Base-by-base conservation (phyloP, 352 stramenopile genomes). In the Pythium phragmitis region DNA sequence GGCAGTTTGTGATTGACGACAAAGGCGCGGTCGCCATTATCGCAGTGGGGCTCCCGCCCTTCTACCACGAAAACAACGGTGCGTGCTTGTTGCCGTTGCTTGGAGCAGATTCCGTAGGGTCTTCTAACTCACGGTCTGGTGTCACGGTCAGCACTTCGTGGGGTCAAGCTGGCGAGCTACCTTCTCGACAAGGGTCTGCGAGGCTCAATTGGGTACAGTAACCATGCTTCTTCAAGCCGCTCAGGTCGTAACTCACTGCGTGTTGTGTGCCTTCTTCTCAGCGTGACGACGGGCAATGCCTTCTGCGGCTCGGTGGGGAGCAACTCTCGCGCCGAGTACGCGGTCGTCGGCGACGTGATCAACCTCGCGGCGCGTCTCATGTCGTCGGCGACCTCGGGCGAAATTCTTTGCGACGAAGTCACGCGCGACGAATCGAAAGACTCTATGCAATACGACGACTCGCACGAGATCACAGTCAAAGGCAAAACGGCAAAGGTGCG, bases 21-120 rank as follows among this genome's bases (percentile, higher is more conserved):
- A 94, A 96, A 68, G 87, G 87, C 19, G 85, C 83, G 0, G 74
- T 94, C 11, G 83, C 84, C 13, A 94, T 94, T 45, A 70, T 94
- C 19, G 83, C 80, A 12, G 80, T 96, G 23, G 86, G 87, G 0
- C 69, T 94, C 0, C 82, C 83, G 1, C 87, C 87, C 13, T 90
- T 90, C 57, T 92, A 88, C 64, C 85, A 94, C 63, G 81, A 96
- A 73, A 89, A 95, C 71, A 94, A 96, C 65, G 76, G 81, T 88
- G 63, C 30, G 46, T 61, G 14, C 6, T 48, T 28, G 4, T 4
- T 39, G 5, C 26, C 37, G 28, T 28, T 33, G 13, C 39, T 19
- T 36, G 21, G 51, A 5, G 26, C 26, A 30, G 26, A 5, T 5
- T 30, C 4, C 26, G 26, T 28, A 63, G 50, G 26, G 26, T 30